Evolutionary conservation across 495 filamentous ascomycete genomes (phyloP).

Genomic region (Neurospora pannonica): DNA sequence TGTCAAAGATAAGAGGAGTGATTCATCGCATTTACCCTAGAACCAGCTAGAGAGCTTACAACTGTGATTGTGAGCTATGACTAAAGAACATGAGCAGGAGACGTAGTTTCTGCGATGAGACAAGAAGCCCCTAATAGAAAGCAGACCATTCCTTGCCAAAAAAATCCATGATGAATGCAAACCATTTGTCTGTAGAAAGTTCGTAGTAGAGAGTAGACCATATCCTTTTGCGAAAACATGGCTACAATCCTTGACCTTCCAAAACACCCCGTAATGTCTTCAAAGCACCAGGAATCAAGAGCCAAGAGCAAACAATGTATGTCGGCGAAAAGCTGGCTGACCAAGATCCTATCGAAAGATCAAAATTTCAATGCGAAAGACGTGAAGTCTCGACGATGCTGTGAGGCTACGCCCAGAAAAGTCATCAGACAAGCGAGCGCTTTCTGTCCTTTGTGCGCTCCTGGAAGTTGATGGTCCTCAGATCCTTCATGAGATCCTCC

Average conservation of each 20-base stretch:
- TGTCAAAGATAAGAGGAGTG: not conserved
- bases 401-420: not conserved
- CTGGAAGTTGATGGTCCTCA: not conserved
- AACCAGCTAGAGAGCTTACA: not conserved
- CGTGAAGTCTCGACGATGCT: not conserved
- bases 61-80: not conserved
- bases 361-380: not conserved
- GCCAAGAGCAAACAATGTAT: not conserved
- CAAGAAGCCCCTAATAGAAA: not conserved
- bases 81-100: not conserved
- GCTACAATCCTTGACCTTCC: not conserved
- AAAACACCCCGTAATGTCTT: not conserved
- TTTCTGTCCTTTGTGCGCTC: not conserved
- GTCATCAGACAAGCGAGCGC: not conserved
- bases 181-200: not conserved
- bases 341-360: not conserved
- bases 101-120: not conserved
- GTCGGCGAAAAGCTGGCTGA: not conserved
- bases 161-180: not conserved
- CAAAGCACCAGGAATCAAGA: not conserved
- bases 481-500: not conserved
- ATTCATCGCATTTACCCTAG: not conserved
- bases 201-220: not conserved
- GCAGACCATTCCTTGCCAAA: not conserved
- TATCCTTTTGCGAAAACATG: not conserved